phyloP scores from a whole-genome alignment of 805 yeast genomes.

The Barnettozyma sucrosica region DNA sequence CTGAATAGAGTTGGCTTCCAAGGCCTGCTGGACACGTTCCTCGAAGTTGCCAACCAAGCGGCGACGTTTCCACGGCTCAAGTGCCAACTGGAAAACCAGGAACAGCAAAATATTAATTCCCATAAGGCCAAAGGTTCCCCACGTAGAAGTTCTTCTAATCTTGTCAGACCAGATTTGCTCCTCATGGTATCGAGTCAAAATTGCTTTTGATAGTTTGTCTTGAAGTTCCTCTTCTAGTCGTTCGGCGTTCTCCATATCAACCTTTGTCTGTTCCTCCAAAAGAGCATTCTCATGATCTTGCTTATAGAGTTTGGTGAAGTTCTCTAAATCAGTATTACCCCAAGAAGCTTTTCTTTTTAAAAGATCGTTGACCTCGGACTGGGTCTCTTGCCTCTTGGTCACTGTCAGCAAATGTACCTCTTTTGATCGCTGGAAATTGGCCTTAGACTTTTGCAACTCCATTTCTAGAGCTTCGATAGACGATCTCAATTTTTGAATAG shows the following conservation, averaged over 20 bases:
- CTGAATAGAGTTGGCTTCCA: constrained; percentile 31
- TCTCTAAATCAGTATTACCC: constrained; percentile 72
- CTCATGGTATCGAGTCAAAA: constrained; percentile 86
- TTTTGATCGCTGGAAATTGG: constrained; percentile 44
- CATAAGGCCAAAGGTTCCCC: constrained; percentile 94
- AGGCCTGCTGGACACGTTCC: constrained; percentile 56
- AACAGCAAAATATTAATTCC: constrained; percentile 77
- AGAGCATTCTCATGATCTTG: constrained; percentile 73
- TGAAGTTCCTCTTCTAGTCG: constrained; percentile 61
- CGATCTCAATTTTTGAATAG: constrained; percentile 65
- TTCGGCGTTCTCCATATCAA: constrained; percentile 49
- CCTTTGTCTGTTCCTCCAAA: constrained; percentile 47
- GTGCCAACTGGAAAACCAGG: constrained; percentile 71
- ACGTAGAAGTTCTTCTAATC: constrained; percentile 87
- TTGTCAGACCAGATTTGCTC: constrained; percentile 98
- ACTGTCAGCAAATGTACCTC: constrained; percentile 53
- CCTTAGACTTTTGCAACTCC: constrained; percentile 43
- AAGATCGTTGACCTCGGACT: constrained; percentile 80
- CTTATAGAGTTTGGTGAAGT: constrained; percentile 75
- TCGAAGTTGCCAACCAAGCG: constrained; percentile 81
- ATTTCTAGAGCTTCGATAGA: constrained; percentile 53
- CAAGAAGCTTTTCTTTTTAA: constrained; percentile 81
- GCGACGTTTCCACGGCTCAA: constrained; percentile 93
- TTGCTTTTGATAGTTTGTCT: constrained; percentile 63
- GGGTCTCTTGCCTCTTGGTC: constrained; percentile 59